Conservation (phyloP, 1,139 yeast genomes). For the Suhomyces bribrorum region DNA sequence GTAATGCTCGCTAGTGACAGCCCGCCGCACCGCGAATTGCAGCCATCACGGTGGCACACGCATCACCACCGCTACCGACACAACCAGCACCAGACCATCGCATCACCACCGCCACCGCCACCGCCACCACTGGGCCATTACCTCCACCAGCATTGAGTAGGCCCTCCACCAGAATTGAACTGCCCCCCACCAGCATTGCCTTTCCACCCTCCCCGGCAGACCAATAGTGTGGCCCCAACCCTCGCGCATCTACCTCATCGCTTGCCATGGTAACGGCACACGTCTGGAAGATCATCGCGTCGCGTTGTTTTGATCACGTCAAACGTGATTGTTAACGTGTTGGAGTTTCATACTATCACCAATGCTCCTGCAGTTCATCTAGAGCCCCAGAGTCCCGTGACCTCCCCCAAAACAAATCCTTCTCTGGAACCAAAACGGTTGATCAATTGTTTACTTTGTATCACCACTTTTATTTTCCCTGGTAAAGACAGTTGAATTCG, state of each 20-base stretch:
- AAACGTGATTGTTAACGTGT: slow-evolving; percentile 3
- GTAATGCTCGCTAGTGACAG: too few relatives aligned
- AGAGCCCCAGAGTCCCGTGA: slow-evolving; percentile 8
- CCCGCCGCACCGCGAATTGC: too few relatives aligned
- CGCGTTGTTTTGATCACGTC: slow-evolving; percentile 17
- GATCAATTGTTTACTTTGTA: not conserved
- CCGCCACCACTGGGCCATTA: too few relatives aligned
- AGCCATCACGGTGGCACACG: too few relatives aligned
- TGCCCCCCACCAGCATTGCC: too few relatives aligned
- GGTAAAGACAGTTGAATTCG: slow-evolving; percentile 1
- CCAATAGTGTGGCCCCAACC: too few relatives aligned
- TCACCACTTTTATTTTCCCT: not conserved
- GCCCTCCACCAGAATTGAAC: too few relatives aligned
- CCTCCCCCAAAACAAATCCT: slow-evolving; percentile 9
- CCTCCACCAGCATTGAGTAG: too few relatives aligned
- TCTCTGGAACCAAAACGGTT: not conserved
- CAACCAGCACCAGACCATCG: too few relatives aligned
- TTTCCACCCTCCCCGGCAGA: too few relatives aligned
- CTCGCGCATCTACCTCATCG: slow-evolving; percentile 4
- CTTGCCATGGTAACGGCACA: slow-evolving; percentile 1
- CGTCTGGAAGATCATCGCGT: slow-evolving; percentile 8
- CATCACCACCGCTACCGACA: too few relatives aligned
- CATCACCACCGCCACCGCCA: too few relatives aligned
- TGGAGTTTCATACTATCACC: slow-evolving; percentile 7
- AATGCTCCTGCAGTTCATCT: not conserved